Percentiles rank a stretch among this genome's conserved stretches.
Evolutionary conservation across 225 moss, liverwort and hornwort species (phyloP).

Genomic region (Asterella californica): DNA sequence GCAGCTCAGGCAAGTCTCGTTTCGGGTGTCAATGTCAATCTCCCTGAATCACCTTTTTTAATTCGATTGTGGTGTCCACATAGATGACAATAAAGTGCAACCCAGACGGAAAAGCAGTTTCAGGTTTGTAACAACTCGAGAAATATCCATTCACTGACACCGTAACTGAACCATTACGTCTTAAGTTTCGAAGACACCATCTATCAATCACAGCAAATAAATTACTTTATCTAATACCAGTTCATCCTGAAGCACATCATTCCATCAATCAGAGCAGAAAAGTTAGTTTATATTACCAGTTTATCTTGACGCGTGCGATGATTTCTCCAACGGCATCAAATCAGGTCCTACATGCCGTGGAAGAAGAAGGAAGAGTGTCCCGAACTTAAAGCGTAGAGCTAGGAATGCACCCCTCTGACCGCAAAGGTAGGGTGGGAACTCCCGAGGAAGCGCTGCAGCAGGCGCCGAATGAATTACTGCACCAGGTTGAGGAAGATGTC

Average conservation of each 20-base stretch:
- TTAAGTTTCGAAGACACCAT: background rate
- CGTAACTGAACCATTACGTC: background rate
- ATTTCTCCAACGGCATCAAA: background rate
- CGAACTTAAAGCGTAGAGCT: background rate
- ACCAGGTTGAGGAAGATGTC: background rate
- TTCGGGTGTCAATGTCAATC: background rate
- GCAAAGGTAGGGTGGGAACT: background rate
- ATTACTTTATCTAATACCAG: background rate
- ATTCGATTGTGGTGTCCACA: background rate
- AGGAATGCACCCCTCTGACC: background rate
- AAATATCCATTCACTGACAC: background rate
- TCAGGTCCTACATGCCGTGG: background rate
- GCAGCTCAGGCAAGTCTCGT: slow-evolving; percentile 1
- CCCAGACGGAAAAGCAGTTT: background rate
- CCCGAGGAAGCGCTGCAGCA: background rate
- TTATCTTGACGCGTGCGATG: background rate
- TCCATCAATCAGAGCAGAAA: too few species aligned
- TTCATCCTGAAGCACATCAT: background rate
- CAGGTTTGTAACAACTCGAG: background rate
- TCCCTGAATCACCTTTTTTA: background rate
- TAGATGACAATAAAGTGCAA: background rate
- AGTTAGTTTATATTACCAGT: too few species aligned
- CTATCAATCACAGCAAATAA: background rate
- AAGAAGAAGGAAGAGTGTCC: background rate
- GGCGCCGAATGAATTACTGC: background rate